These are phyloP conservation scores for Emergomyces africanus DNA, from an alignment of 2,329 filamentous ascomycete genomes.

Conservation along the genomic window DNA sequence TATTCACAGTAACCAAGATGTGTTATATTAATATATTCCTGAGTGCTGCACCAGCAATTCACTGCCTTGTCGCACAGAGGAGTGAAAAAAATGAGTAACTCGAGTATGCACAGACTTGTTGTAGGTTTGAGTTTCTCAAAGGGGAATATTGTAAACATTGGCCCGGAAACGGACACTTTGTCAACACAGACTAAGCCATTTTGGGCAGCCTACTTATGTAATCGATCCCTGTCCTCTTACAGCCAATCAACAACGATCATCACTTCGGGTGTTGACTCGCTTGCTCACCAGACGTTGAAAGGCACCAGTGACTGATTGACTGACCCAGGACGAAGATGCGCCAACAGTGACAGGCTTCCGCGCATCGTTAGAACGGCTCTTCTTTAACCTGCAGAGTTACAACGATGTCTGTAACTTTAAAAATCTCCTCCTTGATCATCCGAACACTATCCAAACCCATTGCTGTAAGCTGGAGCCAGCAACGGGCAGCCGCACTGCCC, in stretches of 20 bases:
- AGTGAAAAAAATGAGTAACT: too few species aligned
- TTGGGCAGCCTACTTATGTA: background rate
- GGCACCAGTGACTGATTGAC: background rate
- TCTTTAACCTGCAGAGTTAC: background rate
- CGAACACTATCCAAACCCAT: slow-evolving; percentile 56
- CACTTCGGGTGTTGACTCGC: background rate
- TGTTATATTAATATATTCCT: background rate
- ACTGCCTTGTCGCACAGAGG: background rate
- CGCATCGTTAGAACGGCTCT: background rate
- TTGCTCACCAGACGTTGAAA: background rate
- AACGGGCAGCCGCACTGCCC: background rate
- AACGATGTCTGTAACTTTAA: slow-evolving; percentile 51
- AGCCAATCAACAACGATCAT: background rate
- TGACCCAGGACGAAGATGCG: background rate
- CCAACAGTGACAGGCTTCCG: background rate
- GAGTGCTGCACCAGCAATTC: background rate
- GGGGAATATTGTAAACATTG: slow-evolving; percentile 11
- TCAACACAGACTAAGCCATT: background rate
- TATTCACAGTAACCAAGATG: background rate
- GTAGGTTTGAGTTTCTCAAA: slow-evolving; percentile 4
- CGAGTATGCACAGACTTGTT: background rate
- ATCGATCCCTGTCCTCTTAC: background rate
- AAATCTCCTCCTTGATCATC: slow-evolving; percentile 52
- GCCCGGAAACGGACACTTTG: slow-evolving; percentile 8
- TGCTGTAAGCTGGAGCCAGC: slow-evolving; percentile 37